phyloP scores from a whole-genome alignment of 2,329 filamentous ascomycete genomes.

The Clarireedia sp. region DNA sequence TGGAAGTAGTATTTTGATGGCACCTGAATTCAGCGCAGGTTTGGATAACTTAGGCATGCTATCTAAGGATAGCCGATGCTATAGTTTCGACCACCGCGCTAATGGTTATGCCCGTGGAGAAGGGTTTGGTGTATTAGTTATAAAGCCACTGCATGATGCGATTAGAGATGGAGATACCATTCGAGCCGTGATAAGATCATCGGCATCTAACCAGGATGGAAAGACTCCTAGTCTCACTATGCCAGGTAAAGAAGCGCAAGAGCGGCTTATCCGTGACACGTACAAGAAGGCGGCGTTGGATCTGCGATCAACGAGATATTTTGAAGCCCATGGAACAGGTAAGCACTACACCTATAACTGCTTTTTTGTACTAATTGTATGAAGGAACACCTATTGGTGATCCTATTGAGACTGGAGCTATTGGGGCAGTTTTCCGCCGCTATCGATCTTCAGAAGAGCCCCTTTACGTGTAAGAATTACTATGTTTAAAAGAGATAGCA shows the following conservation, averaged over 20 bases:
- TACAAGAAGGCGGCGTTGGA: constrained; percentile 38
- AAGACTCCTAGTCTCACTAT: constrained; percentile 45
- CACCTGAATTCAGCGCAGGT: constrained; percentile 39
- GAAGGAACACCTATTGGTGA: not conserved
- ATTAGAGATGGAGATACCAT: constrained; percentile 28
- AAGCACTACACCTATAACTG: constrained; percentile 9
- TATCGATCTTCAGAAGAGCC: not conserved
- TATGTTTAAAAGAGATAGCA: not conserved
- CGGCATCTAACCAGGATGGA: constrained; percentile 41
- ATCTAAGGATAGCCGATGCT: constrained; percentile 27
- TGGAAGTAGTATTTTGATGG: not conserved
- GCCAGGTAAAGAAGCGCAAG: constrained; percentile 40
- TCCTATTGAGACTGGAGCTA: not conserved
- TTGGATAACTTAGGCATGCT: constrained; percentile 28
- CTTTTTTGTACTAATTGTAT: not conserved
- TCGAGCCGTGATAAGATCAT: not conserved
- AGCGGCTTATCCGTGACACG: constrained; percentile 35
- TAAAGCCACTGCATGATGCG: constrained; percentile 52
- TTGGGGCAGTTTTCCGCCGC: constrained; percentile 7
- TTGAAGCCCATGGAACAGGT: constrained; percentile 39
- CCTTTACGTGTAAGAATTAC: not conserved
- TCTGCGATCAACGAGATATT: constrained; percentile 32
- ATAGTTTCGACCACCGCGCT: constrained; percentile 46
- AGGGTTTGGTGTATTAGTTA: constrained; percentile 47
- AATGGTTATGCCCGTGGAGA: constrained; percentile 59